Conservation (phyloP, 768 basidiomycete species). For the Collybia sordida region DNA sequence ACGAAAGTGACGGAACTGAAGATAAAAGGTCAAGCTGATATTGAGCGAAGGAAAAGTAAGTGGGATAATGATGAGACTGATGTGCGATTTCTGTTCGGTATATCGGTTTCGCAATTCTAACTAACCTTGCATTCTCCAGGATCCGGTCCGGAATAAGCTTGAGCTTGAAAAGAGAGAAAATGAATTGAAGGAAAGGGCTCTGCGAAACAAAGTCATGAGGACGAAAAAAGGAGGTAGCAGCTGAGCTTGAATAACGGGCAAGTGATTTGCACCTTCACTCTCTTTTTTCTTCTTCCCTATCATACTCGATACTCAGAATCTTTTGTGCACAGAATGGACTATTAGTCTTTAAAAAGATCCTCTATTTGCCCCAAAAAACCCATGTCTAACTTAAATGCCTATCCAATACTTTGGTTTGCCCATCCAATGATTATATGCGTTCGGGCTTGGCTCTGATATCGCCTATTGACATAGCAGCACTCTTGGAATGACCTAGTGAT, state of each 20-base stretch:
- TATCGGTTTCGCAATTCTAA: constrained; percentile 1
- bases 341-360: neutral
- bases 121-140: constrained; percentile 16
- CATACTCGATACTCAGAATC: constrained; percentile 13
- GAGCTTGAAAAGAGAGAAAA: constrained; percentile 73
- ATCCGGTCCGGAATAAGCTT: constrained; percentile 17
- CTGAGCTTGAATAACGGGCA: constrained; percentile 7
- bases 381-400: neutral
- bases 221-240: constrained; percentile 52
- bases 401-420: constrained; percentile 1
- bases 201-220: constrained; percentile 79
- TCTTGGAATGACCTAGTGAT: neutral
- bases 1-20: constrained; percentile 51
- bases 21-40: constrained; percentile 73
- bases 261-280: constrained; percentile 7
- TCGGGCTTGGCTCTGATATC: neutral
- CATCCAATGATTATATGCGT: constrained; percentile 9
- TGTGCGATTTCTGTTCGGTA: constrained; percentile 18
- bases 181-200: constrained; percentile 77
- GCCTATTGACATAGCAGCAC: neutral
- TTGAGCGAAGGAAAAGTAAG: constrained; percentile 52
- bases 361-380: neutral
- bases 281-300: constrained; percentile 5
- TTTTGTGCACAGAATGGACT: constrained; percentile 13
- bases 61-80: constrained; percentile 42